A percentile compares a stretch with the other conserved stretches of the same genome.
phyloP scores from a whole-genome alignment of 768 basidiomycete genomes.

The Glaciozyma antarctica region DNA sequence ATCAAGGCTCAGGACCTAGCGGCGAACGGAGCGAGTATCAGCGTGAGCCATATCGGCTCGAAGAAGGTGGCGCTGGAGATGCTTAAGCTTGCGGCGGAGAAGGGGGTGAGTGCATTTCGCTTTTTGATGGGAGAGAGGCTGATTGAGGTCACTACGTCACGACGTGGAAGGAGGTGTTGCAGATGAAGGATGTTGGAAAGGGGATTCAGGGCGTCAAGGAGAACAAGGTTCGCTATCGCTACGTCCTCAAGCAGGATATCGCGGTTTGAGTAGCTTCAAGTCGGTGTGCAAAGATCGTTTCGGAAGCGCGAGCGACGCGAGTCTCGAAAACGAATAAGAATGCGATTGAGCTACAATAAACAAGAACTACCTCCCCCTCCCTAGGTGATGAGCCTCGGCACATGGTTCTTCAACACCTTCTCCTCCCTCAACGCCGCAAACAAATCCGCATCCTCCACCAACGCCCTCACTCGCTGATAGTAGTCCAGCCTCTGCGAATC shows the following conservation, averaged over 20 bases:
- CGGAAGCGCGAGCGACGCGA: too few species aligned
- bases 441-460: slow-evolving; percentile 33
- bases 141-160: not conserved
- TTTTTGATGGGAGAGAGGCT: too few species aligned
- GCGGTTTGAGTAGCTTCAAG: too few species aligned
- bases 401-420: slow-evolving; percentile 9
- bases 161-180: slow-evolving; percentile 22
- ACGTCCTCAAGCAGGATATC: slow-evolving; percentile 28
- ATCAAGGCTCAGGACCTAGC: slow-evolving; percentile 28
- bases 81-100: slow-evolving; percentile 52
- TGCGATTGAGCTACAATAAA: too few species aligned
- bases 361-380: too few species aligned
- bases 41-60: slow-evolving; percentile 47
- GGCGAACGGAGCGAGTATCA: slow-evolving; percentile 32
- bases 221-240: slow-evolving; percentile 26
- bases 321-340: not conserved
- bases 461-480: slow-evolving; percentile 29
- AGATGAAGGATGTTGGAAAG: slow-evolving; percentile 29
- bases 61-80: slow-evolving; percentile 53
- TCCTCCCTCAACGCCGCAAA: slow-evolving; percentile 32
- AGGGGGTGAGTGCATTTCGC: slow-evolving; percentile 43
- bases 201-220: slow-evolving; percentile 26
- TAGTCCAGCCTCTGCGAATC: slow-evolving; percentile 31
- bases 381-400: slow-evolving; percentile 5
- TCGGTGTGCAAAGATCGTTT: too few species aligned